Percentiles rank a stretch among this genome's conserved stretches.
Conservation (phyloP, 1,139 yeast genomes). For the Hanseniaspora gamundiae region DNA sequence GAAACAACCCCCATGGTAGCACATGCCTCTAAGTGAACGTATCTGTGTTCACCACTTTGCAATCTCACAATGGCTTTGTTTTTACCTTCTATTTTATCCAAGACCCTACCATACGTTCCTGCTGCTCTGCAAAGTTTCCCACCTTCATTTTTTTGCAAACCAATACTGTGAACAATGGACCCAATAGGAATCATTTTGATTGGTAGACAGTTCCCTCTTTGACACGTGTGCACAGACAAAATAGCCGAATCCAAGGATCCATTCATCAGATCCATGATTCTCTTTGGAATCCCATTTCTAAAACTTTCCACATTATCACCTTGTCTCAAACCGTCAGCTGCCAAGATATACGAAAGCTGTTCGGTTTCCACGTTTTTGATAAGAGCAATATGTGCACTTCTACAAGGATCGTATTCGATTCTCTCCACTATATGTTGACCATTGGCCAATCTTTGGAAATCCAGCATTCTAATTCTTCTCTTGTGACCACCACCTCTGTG, state of each 20-base stretch:
- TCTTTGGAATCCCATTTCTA: slow-evolving; percentile 77
- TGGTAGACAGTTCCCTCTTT: slow-evolving; percentile 92
- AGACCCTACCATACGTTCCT: slow-evolving; percentile 84
- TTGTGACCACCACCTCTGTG: slow-evolving; percentile 98
- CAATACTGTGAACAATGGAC: slow-evolving; percentile 77
- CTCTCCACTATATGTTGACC: slow-evolving; percentile 77
- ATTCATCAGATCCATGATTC: slow-evolving; percentile 51
- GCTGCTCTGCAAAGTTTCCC: slow-evolving; percentile 90
- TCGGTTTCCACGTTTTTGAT: slow-evolving; percentile 53
- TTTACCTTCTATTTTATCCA: slow-evolving; percentile 65
- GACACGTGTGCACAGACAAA: slow-evolving; percentile 74
- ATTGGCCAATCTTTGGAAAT: slow-evolving; percentile 49
- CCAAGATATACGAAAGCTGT: slow-evolving; percentile 65
- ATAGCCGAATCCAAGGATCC: slow-evolving; percentile 54
- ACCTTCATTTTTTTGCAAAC: slow-evolving; percentile 65
- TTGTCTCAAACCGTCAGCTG: slow-evolving; percentile 84
- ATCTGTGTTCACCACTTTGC: slow-evolving; percentile 90
- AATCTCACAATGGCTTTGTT: slow-evolving; percentile 67
- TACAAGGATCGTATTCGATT: slow-evolving; percentile 91
- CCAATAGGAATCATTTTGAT: slow-evolving; percentile 88
- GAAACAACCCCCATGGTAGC: slow-evolving; percentile 94
- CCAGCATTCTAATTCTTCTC: slow-evolving; percentile 74
- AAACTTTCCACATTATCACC: slow-evolving; percentile 89
- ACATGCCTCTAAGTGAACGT: slow-evolving; percentile 72
- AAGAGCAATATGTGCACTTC: slow-evolving; percentile 89